These are phyloP conservation scores for Diaporthe sp. DNA, from an alignment of 2,329 filamentous ascomycete genomes.

Conservation along the genomic window DNA sequence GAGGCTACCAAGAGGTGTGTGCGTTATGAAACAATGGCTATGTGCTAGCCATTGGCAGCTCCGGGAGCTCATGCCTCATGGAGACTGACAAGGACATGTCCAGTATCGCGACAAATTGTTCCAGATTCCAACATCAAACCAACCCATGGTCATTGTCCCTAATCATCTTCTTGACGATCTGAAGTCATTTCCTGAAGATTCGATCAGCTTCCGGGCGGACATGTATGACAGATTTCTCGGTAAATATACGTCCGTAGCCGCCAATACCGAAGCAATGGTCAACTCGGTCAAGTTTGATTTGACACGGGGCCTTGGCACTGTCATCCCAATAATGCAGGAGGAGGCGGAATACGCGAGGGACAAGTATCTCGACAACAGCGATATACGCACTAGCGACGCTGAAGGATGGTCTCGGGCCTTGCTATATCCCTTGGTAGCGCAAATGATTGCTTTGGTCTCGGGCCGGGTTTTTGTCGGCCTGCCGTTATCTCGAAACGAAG, in stretches of 20 bases:
- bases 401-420: background rate
- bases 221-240: background rate
- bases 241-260: background rate
- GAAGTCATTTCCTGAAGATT: conserved; percentile 44
- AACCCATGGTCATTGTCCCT: conserved; percentile 42
- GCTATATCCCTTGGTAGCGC: background rate
- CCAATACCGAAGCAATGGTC: background rate
- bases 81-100: background rate
- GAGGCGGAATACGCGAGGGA: background rate
- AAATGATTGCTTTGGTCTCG: background rate
- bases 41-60: background rate
- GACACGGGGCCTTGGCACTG: background rate
- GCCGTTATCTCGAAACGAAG: background rate
- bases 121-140: background rate
- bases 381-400: background rate
- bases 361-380: background rate
- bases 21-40: background rate
- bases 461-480: background rate
- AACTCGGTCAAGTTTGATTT: background rate
- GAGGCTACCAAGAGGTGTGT: background rate
- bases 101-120: background rate
- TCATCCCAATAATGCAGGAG: background rate
- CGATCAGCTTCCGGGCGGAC: background rate
- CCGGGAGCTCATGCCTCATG: background rate
- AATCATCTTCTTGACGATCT: conserved; percentile 46